Evolutionary conservation across 768 basidiomycete genomes (phyloP).

Genomic region (Leucocoprinus leucothites): DNA sequence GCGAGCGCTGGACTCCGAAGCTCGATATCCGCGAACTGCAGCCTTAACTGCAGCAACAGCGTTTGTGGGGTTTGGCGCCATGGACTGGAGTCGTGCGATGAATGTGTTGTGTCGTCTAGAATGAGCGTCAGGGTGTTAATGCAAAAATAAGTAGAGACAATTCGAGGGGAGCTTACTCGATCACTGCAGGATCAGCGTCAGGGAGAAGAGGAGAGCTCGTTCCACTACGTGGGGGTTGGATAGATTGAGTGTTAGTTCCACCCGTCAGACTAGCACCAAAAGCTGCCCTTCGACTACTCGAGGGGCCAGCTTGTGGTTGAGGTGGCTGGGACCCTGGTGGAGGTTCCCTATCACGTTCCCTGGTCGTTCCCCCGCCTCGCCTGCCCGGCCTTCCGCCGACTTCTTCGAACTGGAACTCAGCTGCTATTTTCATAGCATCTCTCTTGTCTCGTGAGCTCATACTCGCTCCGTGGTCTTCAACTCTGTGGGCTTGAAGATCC

Average conservation of each 20-base stretch:
- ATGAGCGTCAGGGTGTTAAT: neutral
- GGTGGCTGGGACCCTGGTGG: slow-evolving; percentile 33
- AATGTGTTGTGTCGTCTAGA: slow-evolving; percentile 66
- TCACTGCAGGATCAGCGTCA: slow-evolving; percentile 47
- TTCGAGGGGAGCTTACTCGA: slow-evolving; percentile 42
- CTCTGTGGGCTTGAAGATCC: slow-evolving; percentile 90
- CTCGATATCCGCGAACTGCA: slow-evolving; percentile 74
- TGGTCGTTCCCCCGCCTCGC: slow-evolving; percentile 35
- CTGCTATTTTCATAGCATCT: slow-evolving; percentile 65
- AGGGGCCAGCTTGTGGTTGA: slow-evolving; percentile 21
- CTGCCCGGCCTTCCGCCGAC: slow-evolving; percentile 30
- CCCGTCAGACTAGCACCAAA: slow-evolving; percentile 61
- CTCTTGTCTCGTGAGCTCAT: slow-evolving; percentile 70
- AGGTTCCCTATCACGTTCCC: slow-evolving; percentile 51
- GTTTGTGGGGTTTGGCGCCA: slow-evolving; percentile 54
- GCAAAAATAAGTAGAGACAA: neutral
- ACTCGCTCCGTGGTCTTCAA: slow-evolving; percentile 75
- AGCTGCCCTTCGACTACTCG: slow-evolving; percentile 52
- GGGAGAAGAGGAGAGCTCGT: slow-evolving; percentile 35
- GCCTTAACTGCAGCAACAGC: slow-evolving; percentile 66
- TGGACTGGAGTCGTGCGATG: slow-evolving; percentile 54
- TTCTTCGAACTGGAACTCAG: slow-evolving; percentile 65
- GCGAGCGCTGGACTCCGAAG: slow-evolving; percentile 72
- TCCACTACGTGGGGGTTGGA: slow-evolving; percentile 25
- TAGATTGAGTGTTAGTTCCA: slow-evolving; percentile 17